Percentiles rank a stretch among this genome's conserved stretches.
phyloP scores from a whole-genome alignment of 768 basidiomycete species.

The Pleurotus platypus region DNA sequence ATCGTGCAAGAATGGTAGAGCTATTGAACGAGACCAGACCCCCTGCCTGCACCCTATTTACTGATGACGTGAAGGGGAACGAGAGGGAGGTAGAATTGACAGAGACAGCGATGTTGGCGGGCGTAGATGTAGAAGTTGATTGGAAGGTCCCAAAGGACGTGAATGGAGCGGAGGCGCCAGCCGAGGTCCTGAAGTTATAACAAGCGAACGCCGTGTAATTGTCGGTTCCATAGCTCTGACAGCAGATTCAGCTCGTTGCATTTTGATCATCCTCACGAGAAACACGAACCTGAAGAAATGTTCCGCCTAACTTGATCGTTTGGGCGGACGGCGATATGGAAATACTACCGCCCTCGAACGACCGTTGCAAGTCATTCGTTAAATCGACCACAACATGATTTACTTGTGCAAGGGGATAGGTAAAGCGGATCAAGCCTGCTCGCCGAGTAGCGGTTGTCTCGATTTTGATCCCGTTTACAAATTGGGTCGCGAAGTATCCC shows the following conservation, averaged over 20 bases:
- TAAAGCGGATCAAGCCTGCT: conserved; percentile 58
- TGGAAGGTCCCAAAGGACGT: conserved; percentile 36
- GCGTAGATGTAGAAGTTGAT: conserved; percentile 26
- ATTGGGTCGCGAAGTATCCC: conserved; percentile 47
- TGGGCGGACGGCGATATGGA: conserved; percentile 24
- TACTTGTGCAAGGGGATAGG: conserved; percentile 41
- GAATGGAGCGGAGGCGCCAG: conserved; percentile 18
- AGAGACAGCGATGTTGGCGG: conserved; percentile 30
- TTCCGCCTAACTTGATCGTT: conserved; percentile 37
- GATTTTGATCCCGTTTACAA: conserved; percentile 42
- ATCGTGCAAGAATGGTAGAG: conserved; percentile 41
- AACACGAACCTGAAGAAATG: conserved; percentile 36
- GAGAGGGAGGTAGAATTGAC: conserved; percentile 27
- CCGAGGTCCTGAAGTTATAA: conserved; percentile 37
- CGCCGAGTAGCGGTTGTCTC: conserved; percentile 61
- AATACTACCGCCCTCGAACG: conserved; percentile 42
- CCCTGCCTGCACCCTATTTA: conserved; percentile 40
- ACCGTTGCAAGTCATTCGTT: conserved; percentile 41
- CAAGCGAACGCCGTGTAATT: conserved; percentile 49
- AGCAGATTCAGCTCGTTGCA: neutral
- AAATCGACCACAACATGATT: conserved; percentile 49
- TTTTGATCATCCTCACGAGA: neutral
- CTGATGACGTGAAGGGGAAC: conserved; percentile 34
- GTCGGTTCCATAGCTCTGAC: conserved; percentile 41
- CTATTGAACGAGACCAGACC: conserved; percentile 38